phyloP scores from a whole-genome alignment of 2,329 filamentous ascomycete species.

The Botrytis aclada region DNA sequence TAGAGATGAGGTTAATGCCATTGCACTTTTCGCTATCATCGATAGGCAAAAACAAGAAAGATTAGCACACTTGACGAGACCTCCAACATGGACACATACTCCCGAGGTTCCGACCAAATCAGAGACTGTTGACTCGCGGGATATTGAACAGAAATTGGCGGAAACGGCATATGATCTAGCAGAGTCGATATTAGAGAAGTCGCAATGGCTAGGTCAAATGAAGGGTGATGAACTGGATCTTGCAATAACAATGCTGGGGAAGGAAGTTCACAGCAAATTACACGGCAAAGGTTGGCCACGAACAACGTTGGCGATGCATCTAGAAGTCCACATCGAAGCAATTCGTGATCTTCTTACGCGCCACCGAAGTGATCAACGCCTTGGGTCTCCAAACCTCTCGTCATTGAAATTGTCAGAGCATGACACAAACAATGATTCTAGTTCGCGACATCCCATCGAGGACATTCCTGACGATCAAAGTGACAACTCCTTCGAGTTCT shows the following conservation, averaged over 20 bases:
- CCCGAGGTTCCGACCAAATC: neutral
- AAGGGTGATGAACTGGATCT: neutral
- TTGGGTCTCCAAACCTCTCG: neutral
- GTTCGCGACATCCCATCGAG: neutral
- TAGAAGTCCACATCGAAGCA: neutral
- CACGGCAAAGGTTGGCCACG: neutral
- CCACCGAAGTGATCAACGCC: neutral
- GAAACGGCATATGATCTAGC: neutral
- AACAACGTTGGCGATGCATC: neutral
- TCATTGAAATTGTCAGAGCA: neutral
- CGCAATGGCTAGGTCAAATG: neutral
- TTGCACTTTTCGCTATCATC: constrained; percentile 25
- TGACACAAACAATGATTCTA: neutral
- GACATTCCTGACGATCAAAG: neutral
- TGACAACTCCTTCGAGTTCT: neutral
- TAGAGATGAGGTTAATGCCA: constrained; percentile 23
- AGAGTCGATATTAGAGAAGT: neutral
- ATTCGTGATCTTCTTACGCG: neutral
- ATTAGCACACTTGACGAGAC: constrained; percentile 19
- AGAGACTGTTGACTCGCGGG: neutral
- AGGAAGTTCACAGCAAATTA: neutral
- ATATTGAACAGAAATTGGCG: neutral
- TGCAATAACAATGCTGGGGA: neutral
- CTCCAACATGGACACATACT: neutral
- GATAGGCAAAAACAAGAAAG: constrained; percentile 26